Conservation (phyloP, 2,329 filamentous ascomycete species). For the Fusarium udum region DNA sequence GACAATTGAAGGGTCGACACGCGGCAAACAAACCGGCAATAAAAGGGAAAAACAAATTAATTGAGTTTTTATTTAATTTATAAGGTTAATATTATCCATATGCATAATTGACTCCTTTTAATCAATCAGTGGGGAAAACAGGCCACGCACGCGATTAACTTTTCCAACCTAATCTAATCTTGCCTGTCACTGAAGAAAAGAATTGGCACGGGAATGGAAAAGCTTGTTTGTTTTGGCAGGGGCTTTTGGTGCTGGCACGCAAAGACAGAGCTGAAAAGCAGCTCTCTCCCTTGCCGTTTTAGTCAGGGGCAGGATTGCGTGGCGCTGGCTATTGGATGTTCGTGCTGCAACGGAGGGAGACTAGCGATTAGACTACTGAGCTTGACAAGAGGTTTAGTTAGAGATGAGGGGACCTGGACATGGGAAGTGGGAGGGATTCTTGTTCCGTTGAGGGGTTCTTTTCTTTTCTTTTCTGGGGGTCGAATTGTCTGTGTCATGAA, state of each 20-base stretch:
- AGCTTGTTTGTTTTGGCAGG: slow-evolving; percentile 7
- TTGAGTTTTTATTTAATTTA: not conserved
- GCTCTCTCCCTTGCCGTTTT: slow-evolving; percentile 9
- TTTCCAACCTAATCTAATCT: not conserved
- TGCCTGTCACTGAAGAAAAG: not conserved
- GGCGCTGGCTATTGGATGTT: not conserved
- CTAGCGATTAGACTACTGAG: not conserved
- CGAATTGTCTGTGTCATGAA: not conserved
- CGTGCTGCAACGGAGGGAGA: not conserved
- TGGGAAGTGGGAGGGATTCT: not conserved
- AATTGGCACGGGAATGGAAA: not conserved
- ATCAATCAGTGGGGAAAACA: not conserved
- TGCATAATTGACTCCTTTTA: not conserved
- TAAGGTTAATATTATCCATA: not conserved
- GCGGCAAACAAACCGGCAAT: not conserved
- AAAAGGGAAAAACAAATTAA: not conserved
- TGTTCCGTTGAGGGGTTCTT: not conserved
- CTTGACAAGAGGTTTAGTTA: not conserved
- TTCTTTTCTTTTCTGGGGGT: not conserved
- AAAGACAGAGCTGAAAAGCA: not conserved
- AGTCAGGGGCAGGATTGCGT: not conserved
- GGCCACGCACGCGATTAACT: not conserved
- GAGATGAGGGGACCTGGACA: not conserved
- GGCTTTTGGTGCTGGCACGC: not conserved
- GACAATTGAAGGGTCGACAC: not conserved